A percentile compares a stretch with the other conserved stretches of the same genome.
These are phyloP conservation scores for Salix exigua DNA, from an alignment of 345 rosid species.

Conservation along the genomic window DNA sequence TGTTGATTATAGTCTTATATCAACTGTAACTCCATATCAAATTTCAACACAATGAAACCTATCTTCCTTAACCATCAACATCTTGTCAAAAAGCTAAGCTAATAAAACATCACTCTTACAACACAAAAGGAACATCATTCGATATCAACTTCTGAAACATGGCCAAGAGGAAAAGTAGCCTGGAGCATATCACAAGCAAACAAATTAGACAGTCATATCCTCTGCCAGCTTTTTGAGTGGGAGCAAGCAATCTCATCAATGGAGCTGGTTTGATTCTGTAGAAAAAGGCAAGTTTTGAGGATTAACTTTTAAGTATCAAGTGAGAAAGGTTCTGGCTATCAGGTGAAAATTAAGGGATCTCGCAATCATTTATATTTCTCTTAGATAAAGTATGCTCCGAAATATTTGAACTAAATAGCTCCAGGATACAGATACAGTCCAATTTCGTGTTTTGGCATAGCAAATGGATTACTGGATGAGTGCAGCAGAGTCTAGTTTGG, in stretches of 20 bases:
- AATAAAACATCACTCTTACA: not conserved
- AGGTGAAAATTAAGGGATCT: conserved; percentile 56
- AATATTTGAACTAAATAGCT: conserved; percentile 64
- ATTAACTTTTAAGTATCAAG: conserved; percentile 48
- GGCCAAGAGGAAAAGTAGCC: not conserved
- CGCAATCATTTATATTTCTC: conserved; percentile 48
- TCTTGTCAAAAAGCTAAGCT: not conserved
- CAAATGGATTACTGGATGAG: conserved; percentile 69
- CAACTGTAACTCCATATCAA: not conserved
- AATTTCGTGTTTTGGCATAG: conserved; percentile 44
- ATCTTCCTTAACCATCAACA: not conserved
- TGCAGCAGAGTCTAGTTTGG: conserved; percentile 55
- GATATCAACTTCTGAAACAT: not conserved
- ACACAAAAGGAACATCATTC: not conserved
- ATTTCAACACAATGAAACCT: not conserved
- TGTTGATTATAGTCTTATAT: not conserved
- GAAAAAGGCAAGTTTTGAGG: not conserved
- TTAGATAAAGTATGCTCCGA: conserved; percentile 44
- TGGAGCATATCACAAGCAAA: not conserved
- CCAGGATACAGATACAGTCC: conserved; percentile 84
- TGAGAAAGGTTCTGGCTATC: conserved; percentile 63
- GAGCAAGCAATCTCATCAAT: not conserved
- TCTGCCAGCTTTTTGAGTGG: not conserved
- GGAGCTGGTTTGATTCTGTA: not conserved
- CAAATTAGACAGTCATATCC: not conserved